A percentile compares a stretch with the other conserved stretches of the same genome.
These are phyloP conservation scores for Schwanniomyces sp. DNA, from an alignment of 805 yeast genomes.

Conservation along the genomic window DNA sequence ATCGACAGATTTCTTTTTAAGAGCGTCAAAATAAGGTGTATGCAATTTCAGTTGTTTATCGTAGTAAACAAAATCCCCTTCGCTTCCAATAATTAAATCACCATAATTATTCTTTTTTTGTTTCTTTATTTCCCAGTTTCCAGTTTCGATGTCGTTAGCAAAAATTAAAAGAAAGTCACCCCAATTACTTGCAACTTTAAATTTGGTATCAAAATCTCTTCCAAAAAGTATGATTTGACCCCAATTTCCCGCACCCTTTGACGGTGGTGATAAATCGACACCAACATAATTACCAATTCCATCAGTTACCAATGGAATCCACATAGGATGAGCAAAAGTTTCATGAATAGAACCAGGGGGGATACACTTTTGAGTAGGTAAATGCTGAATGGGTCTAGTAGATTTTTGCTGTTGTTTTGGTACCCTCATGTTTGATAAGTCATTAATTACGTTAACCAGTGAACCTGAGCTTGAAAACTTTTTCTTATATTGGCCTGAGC, in stretches of 20 bases:
- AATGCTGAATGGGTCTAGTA: background rate
- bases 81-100: slow-evolving; percentile 66
- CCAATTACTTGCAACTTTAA: slow-evolving; percentile 82
- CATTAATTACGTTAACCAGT: background rate
- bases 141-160: slow-evolving; percentile 85
- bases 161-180: slow-evolving; percentile 81
- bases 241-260: slow-evolving; percentile 59
- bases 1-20: slow-evolving; percentile 29
- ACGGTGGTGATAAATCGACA: slow-evolving; percentile 70
- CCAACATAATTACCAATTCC: slow-evolving; percentile 90
- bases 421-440: slow-evolving; percentile 8
- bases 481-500: slow-evolving; percentile 10
- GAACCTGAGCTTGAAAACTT: slow-evolving; percentile 12
- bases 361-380: slow-evolving; percentile 58
- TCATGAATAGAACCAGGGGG: slow-evolving; percentile 76
- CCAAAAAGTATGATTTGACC: slow-evolving; percentile 95
- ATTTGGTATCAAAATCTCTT: slow-evolving; percentile 89
- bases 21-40: slow-evolving; percentile 39
- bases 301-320: slow-evolving; percentile 93
- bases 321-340: slow-evolving; percentile 81
- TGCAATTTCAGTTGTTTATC: slow-evolving; percentile 55
- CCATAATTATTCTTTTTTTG: slow-evolving; percentile 43
- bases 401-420: slow-evolving; percentile 1
- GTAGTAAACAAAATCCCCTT: slow-evolving; percentile 70
- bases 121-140: slow-evolving; percentile 72